A percentile compares a stretch with the other conserved stretches of the same genome.
Evolutionary conservation across 306 rosid genomes (phyloP).

Genomic region (Quercus glauca): DNA sequence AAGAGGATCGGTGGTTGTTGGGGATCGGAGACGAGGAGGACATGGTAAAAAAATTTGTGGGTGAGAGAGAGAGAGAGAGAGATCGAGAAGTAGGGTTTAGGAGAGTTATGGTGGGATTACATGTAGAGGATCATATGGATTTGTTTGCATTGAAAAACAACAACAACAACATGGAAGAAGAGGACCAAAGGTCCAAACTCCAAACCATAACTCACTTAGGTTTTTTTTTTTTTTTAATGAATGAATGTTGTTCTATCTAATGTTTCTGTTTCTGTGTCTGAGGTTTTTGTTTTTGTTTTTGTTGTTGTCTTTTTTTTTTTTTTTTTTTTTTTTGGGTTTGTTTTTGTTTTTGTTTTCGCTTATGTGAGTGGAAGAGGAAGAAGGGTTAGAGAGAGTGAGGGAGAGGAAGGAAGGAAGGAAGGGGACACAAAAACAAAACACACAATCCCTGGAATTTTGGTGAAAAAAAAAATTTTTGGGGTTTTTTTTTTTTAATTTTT

Average conservation of each 20-base stretch:
- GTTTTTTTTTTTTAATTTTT: constrained; percentile 31
- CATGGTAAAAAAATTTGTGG: too few relatives aligned
- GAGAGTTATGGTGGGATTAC: constrained; percentile 50
- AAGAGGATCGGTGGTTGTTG: constrained; percentile 50
- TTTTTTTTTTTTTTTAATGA: not conserved
- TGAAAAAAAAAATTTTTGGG: constrained; percentile 1
- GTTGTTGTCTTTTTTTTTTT: not conserved
- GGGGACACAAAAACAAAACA: not conserved
- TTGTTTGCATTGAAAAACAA: constrained; percentile 48
- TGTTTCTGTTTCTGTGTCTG: not conserved
- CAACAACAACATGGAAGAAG: not conserved
- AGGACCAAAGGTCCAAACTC: constrained; percentile 54
- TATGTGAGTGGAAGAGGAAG: too few relatives aligned
- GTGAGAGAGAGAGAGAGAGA: not conserved
- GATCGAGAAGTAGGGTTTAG: constrained; percentile 48
- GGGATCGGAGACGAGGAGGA: constrained; percentile 53
- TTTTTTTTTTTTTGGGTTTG: not conserved
- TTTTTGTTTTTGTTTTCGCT: constrained; percentile 5
- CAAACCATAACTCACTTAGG: constrained; percentile 46
- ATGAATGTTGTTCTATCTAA: constrained; percentile 5
- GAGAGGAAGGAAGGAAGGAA: not conserved
- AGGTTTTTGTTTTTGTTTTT: constrained; percentile 7
- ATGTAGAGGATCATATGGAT: constrained; percentile 47
- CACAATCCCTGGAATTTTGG: constrained; percentile 34
- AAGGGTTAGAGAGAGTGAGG: not conserved